Percentiles rank a stretch among this genome's conserved stretches.
Evolutionary conservation across 2,329 filamentous ascomycete species (phyloP).

Genomic region (Zymoseptoria passerinii): DNA sequence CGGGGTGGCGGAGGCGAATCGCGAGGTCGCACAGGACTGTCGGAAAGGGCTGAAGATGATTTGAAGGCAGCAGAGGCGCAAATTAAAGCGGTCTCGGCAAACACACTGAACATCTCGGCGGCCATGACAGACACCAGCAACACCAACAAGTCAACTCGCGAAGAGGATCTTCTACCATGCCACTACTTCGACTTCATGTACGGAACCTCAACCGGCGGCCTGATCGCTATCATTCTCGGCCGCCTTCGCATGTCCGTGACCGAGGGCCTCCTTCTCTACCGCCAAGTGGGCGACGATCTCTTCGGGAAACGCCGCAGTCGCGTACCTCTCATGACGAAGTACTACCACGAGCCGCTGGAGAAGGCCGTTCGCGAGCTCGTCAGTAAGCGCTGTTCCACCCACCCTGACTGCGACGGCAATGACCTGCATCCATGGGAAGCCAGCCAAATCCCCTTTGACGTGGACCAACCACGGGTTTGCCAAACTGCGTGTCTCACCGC

Average conservation of each 20-base stretch:
- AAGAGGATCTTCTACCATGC: slow-evolving; percentile 40
- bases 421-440: slow-evolving; percentile 39
- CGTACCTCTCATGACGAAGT: slow-evolving; percentile 42
- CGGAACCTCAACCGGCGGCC: slow-evolving; percentile 44
- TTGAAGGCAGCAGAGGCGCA: not conserved
- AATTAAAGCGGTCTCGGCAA: not conserved
- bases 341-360: slow-evolving; percentile 42
- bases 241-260: slow-evolving; percentile 42
- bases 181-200: slow-evolving; percentile 49
- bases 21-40: slow-evolving; percentile 8
- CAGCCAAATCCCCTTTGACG: slow-evolving; percentile 21
- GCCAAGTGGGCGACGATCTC: slow-evolving; percentile 40
- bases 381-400: slow-evolving; percentile 36
- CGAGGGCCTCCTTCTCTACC: slow-evolving; percentile 41
- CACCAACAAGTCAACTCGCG: slow-evolving; percentile 28
- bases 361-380: slow-evolving; percentile 41
- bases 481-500: slow-evolving; percentile 42
- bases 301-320: slow-evolving; percentile 39
- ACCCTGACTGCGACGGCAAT: slow-evolving; percentile 36
- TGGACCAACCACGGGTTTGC: slow-evolving; percentile 28
- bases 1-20: slow-evolving; percentile 12
- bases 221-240: slow-evolving; percentile 44
- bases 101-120: slow-evolving; percentile 2
- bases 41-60: not conserved
- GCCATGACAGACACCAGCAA: slow-evolving; percentile 18